Base-by-base conservation (phyloP, 495 filamentous ascomycete genomes). In the Aspergillus baeticus region DNA sequence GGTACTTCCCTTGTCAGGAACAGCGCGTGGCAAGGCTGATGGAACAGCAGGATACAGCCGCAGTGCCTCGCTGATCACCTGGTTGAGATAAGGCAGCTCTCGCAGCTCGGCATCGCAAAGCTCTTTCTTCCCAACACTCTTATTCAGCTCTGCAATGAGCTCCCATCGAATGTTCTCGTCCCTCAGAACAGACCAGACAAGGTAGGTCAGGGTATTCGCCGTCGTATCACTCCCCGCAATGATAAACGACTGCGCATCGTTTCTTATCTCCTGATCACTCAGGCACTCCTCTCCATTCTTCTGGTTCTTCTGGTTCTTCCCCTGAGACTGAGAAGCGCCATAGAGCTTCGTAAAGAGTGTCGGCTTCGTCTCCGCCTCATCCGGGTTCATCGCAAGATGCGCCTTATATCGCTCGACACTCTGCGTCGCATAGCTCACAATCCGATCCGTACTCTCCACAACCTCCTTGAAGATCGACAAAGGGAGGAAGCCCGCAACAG, bases 11-110 rank as follows among this genome's bases (percentile, higher is more conserved):
- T 61, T 63, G 2, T 54, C 11, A 7, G 74, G 71, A 1, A 74
- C 69, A 8, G 63, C 48, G 8, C 84, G 71, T 15, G 67, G 66
- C 13, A 77, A 67, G 2, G 66, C 80, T 15, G 69, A 69, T 1
- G 77, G 72, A 0, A 78, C 76, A 4, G 80, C 77, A 1, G 77
- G 72, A 55, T 84, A 74, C 11, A 87, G 62, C 1, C 84, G 70
- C 35, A 87, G 64, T 0, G 82, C 70, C 63, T 88, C 84, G 21
- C 77, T 73, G 59, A 84, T 82, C 22, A 79, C 69, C 29, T 70
- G 69, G 51, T 79, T 76, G n/a, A 85, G 58, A 51, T 77, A 70
- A 2, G 69, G 67, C 7, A 78, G 52, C 5, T 59, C 52, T 20
- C 74, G 64, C 1, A 77, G 57, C 42, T 66, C 47, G 10, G 54